phyloP scores from a whole-genome alignment of 1,139 yeast species.

The Taphrina confusa region DNA sequence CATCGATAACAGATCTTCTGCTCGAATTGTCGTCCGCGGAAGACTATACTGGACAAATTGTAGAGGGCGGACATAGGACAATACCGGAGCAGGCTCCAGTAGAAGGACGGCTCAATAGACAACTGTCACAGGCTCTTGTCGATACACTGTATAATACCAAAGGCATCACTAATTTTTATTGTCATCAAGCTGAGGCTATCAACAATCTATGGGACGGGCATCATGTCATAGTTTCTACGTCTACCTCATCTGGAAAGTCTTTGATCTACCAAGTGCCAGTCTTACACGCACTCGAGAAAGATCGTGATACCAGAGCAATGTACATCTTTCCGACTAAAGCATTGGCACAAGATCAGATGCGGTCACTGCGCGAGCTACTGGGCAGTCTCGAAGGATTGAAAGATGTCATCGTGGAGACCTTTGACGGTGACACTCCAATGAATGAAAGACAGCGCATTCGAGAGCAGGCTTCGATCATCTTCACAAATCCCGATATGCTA shows the following conservation, averaged over 20 bases:
- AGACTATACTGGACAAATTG: constrained; percentile 42
- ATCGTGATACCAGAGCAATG: constrained; percentile 69
- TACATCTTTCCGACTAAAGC: constrained; percentile 96
- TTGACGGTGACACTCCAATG: constrained; percentile 86
- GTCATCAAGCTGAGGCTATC: constrained; percentile 80
- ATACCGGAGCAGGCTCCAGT: constrained; percentile 21
- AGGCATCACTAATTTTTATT: constrained; percentile 58
- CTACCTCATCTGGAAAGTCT: constrained; percentile 95
- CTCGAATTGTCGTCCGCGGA: constrained; percentile 50
- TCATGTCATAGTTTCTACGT: constrained; percentile 82
- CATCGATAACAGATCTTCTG: constrained; percentile 48
- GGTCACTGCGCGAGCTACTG: constrained; percentile 68
- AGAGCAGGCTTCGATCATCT: constrained; percentile 69
- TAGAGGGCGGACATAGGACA: constrained; percentile 42
- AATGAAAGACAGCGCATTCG: constrained; percentile 58
- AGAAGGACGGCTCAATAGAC: constrained; percentile 23
- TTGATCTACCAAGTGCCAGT: constrained; percentile 88
- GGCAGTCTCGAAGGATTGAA: constrained; percentile 41
- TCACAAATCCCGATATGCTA: constrained; percentile 92
- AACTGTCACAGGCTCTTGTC: constrained; percentile 53
- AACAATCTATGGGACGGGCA: constrained; percentile 56
- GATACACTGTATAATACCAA: constrained; percentile 54
- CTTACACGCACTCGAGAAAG: constrained; percentile 53
- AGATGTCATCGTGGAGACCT: constrained; percentile 64
- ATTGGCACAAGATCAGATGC: constrained; percentile 89